These are phyloP conservation scores for Rehmannia glutinosa DNA, from an alignment of 257 asterid genomes.

Conservation along the genomic window DNA sequence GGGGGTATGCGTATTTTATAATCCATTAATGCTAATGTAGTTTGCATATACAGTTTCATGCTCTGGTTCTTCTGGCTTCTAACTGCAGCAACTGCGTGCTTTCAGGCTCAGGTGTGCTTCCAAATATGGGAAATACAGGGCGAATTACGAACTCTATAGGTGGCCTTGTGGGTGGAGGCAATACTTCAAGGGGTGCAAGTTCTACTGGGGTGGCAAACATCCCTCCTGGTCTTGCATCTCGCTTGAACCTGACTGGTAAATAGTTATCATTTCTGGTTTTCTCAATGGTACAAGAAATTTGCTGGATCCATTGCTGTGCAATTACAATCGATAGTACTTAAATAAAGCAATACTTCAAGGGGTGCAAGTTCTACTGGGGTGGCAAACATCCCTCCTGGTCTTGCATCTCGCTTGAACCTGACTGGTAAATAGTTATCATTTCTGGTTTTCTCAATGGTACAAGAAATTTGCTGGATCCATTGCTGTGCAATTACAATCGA, in stretches of 20 bases:
- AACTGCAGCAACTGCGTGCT: slow-evolving; percentile 29
- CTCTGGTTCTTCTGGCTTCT: slow-evolving; percentile 22
- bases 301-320: slow-evolving; percentile 1
- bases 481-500: background rate
- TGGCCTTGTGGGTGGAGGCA: slow-evolving; percentile 66
- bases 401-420: slow-evolving; percentile 73
- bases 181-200: slow-evolving; percentile 53
- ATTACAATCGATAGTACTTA: slow-evolving; percentile 12
- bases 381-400: slow-evolving; percentile 62
- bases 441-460: background rate
- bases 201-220: slow-evolving; percentile 61
- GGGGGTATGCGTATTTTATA: slow-evolving; percentile 56
- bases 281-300: background rate
- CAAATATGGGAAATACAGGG: slow-evolving; percentile 67
- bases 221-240: slow-evolving; percentile 73
- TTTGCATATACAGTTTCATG: slow-evolving; percentile 7
- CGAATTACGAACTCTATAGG: slow-evolving; percentile 58
- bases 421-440: slow-evolving; percentile 34
- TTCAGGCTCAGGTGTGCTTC: slow-evolving; percentile 59
- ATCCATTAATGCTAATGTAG: background rate
- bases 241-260: slow-evolving; percentile 65
- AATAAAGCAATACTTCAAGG: slow-evolving; percentile 57
- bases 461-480: background rate
- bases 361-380: slow-evolving; percentile 60
- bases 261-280: slow-evolving; percentile 6